Evolutionary conservation across 2,329 filamentous ascomycete genomes (phyloP).

Genomic region (Pseudomassariella vexata): DNA sequence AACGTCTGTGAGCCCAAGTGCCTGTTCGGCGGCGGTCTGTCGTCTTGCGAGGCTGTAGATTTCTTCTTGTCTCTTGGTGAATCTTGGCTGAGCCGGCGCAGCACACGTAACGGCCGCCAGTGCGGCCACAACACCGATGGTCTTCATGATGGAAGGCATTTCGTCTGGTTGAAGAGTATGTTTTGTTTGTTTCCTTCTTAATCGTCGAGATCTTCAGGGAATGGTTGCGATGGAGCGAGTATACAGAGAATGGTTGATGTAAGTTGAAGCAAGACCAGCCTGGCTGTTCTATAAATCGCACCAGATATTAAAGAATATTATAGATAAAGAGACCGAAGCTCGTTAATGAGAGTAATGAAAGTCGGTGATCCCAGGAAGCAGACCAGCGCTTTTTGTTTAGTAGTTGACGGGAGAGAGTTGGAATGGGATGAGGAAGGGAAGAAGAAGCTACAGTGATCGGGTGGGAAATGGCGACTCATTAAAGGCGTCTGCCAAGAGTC

Average conservation of each 20-base stretch:
- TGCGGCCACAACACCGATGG: slow-evolving; percentile 32
- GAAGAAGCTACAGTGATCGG: slow-evolving; percentile 19
- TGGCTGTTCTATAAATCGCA: slow-evolving; percentile 29
- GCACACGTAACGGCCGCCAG: slow-evolving; percentile 41
- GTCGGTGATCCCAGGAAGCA: slow-evolving; percentile 37
- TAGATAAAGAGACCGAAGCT: too few species aligned
- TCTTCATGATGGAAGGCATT: slow-evolving; percentile 44
- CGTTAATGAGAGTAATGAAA: slow-evolving; percentile 26
- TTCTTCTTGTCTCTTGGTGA: slow-evolving; percentile 37
- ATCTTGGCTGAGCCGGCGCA: slow-evolving; percentile 36
- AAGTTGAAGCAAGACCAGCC: slow-evolving; percentile 30
- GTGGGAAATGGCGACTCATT: slow-evolving; percentile 22
- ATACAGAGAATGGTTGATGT: slow-evolving; percentile 12
- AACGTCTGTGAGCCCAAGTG: slow-evolving; percentile 42
- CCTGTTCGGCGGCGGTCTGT: slow-evolving; percentile 42
- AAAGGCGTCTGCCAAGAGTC: slow-evolving; percentile 16
- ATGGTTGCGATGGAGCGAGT: slow-evolving; percentile 8
- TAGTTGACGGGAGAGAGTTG: slow-evolving; percentile 22
- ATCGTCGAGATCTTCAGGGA: too few species aligned
- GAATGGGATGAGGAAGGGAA: slow-evolving; percentile 25
- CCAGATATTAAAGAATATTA: slow-evolving; percentile 28
- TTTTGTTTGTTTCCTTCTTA: slow-evolving; percentile 14
- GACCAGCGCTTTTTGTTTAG: slow-evolving; percentile 42
- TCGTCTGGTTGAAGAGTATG: slow-evolving; percentile 22
- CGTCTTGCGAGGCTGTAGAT: slow-evolving; percentile 43